Conservation (phyloP, 2,329 filamentous ascomycete species). For the Fusarium pseudonygamai region DNA sequence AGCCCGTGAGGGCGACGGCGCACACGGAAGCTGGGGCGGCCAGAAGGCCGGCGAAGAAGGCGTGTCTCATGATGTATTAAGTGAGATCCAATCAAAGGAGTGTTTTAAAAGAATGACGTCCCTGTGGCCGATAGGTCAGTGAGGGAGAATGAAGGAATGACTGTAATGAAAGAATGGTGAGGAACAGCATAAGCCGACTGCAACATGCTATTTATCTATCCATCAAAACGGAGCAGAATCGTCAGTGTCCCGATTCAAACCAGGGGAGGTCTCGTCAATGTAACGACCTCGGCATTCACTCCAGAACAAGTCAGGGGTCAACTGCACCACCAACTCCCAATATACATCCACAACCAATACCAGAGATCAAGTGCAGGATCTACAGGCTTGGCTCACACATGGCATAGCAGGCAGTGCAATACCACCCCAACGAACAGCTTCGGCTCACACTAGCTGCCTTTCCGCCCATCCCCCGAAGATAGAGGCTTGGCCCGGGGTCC, state of each 20-base stretch:
- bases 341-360: not conserved
- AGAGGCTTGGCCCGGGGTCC: not conserved
- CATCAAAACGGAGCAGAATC: not conserved
- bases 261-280: not conserved
- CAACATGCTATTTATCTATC: not conserved
- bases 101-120: not conserved
- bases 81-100: not conserved
- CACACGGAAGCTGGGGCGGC: slow-evolving; percentile 22
- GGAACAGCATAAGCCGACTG: not conserved
- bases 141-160: not conserved
- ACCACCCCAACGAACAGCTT: not conserved
- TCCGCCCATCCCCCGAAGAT: not conserved
- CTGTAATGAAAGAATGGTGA: not conserved
- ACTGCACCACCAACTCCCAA: not conserved
- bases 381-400: not conserved
- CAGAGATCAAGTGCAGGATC: not conserved
- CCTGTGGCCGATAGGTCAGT: not conserved
- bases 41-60: slow-evolving; percentile 19
- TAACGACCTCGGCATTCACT: not conserved
- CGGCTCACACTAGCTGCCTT: slow-evolving; percentile 2
- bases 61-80: slow-evolving; percentile 26
- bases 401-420: not conserved
- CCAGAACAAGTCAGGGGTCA: not conserved
- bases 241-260: not conserved
- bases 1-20: slow-evolving; percentile 36